phyloP scores from a whole-genome alignment of 495 filamentous ascomycete species.

The Durotheca rogersii region DNA sequence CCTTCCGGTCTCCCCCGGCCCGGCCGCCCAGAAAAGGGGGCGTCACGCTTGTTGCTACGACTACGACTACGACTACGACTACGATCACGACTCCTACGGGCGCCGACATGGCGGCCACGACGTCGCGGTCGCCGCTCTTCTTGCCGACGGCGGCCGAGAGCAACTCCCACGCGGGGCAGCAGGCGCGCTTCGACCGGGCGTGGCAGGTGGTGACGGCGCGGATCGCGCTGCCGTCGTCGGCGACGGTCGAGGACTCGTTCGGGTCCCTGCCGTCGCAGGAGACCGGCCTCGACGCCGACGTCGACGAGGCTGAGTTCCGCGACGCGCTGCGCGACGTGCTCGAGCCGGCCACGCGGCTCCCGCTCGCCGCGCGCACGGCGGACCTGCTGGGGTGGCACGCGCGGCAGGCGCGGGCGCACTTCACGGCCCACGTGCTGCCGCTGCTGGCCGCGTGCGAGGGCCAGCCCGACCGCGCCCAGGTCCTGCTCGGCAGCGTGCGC shows the following conservation, averaged over 20 bases:
- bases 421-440: slow-evolving; percentile 52
- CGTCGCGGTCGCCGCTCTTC: slow-evolving; percentile 8
- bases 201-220: slow-evolving; percentile 68
- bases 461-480: slow-evolving; percentile 41
- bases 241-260: slow-evolving; percentile 45
- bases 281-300: too few species aligned
- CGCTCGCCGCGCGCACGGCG: slow-evolving; percentile 47
- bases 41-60: neutral
- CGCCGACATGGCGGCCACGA: neutral
- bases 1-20: too few species aligned
- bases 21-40: slow-evolving; percentile 17
- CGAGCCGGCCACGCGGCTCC: slow-evolving; percentile 40
- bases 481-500: slow-evolving; percentile 48
- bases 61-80: neutral
- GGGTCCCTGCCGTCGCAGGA: slow-evolving; percentile 44
- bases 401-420: slow-evolving; percentile 53
- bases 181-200: slow-evolving; percentile 63
- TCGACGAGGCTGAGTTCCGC: slow-evolving; percentile 40
- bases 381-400: slow-evolving; percentile 55
- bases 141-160: slow-evolving; percentile 24
- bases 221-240: slow-evolving; percentile 57
- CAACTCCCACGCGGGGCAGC: slow-evolving; percentile 46
- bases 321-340: slow-evolving; percentile 47
- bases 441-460: slow-evolving; percentile 42
- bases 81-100: neutral